Conservation (phyloP, 2,329 filamentous ascomycete species). For the Cytospora piceae region DNA sequence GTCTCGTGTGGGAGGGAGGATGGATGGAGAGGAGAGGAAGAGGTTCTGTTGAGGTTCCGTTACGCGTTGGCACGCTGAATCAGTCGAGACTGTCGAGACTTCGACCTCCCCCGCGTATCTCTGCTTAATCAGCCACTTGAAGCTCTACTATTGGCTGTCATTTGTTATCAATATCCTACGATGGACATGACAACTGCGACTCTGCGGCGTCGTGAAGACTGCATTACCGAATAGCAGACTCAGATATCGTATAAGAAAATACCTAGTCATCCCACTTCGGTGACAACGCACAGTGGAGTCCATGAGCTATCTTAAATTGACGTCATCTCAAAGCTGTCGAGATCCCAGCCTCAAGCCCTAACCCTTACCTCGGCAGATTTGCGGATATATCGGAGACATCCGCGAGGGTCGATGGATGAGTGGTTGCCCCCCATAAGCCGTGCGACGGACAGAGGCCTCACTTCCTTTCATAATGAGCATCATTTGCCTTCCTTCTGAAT, state of each 20-base stretch:
- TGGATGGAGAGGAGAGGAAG: background rate
- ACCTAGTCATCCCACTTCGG: background rate
- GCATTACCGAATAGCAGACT: background rate
- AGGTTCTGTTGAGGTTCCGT: too few species aligned
- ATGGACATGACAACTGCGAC: background rate
- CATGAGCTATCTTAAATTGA: background rate
- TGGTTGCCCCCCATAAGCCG: too few species aligned
- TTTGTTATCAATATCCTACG: background rate
- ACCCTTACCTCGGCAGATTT: background rate
- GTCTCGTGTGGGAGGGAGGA: background rate
- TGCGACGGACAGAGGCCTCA: too few species aligned
- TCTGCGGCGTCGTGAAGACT: background rate
- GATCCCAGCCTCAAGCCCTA: background rate
- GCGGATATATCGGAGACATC: background rate
- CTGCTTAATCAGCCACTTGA: background rate
- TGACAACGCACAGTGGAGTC: slow-evolving; percentile 2
- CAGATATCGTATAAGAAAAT: background rate
- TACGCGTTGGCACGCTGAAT: background rate
- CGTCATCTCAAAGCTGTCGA: slow-evolving; percentile 8
- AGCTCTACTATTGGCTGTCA: background rate
- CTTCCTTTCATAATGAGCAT: too few species aligned
- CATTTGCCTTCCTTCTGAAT: too few species aligned
- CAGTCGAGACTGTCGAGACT: background rate
- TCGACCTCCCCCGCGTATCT: background rate
- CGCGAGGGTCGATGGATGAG: background rate